These are phyloP conservation scores for Penicillium crystallinum DNA, from an alignment of 495 filamentous ascomycete species.

Conservation along the genomic window DNA sequence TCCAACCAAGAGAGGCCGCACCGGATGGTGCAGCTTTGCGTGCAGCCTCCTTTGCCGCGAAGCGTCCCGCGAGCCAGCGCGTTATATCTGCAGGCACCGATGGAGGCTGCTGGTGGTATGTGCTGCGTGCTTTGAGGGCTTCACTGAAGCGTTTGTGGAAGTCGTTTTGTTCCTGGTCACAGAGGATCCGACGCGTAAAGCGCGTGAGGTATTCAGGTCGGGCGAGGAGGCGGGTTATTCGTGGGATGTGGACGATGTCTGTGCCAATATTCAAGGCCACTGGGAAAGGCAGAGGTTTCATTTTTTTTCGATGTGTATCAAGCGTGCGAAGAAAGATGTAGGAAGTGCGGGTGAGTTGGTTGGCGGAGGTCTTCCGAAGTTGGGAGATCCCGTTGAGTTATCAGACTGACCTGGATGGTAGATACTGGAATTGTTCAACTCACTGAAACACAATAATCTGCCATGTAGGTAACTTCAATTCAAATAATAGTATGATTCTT, in stretches of 20 bases:
- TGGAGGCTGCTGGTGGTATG: constrained; percentile 6
- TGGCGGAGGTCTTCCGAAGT: background rate
- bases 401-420: background rate
- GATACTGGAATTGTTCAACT: background rate
- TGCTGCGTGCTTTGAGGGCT: constrained; percentile 6
- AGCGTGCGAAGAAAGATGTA: background rate
- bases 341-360: background rate
- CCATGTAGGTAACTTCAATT: background rate
- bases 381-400: background rate
- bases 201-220: constrained; percentile 39
- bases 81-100: constrained; percentile 34
- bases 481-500: background rate
- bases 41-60: constrained; percentile 46
- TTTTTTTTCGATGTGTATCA: background rate
- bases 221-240: constrained; percentile 42
- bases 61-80: constrained; percentile 45
- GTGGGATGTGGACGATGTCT: constrained; percentile 52
- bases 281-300: constrained; percentile 37
- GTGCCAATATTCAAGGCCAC: constrained; percentile 44
- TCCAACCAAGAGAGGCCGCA: constrained; percentile 37
- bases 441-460: background rate
- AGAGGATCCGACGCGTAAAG: constrained; percentile 51
- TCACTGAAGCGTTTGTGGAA: constrained; percentile 35
- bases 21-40: constrained; percentile 42
- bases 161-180: constrained; percentile 37